phyloP scores from a whole-genome alignment of 495 filamentous ascomycete species.

The Paragyromitra xinjiangensis region DNA sequence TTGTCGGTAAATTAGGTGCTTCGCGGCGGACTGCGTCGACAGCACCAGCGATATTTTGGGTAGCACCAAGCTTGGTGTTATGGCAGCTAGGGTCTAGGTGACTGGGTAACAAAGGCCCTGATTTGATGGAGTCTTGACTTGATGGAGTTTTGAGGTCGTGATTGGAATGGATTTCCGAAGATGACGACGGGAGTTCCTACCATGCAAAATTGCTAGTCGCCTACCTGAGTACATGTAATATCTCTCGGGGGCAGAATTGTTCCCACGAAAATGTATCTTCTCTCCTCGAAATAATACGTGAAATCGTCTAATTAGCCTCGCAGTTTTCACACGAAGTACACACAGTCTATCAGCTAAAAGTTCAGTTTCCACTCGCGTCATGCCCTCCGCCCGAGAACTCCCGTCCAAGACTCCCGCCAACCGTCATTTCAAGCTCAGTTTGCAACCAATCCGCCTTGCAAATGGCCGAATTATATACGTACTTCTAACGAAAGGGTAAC shows the following conservation, averaged over 20 bases:
- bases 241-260: not conserved
- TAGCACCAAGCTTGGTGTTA: constrained; percentile 44
- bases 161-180: constrained; percentile 42
- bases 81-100: constrained; percentile 20
- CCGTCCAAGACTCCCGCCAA: constrained; percentile 33
- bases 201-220: constrained; percentile 13
- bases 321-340: constrained; percentile 5
- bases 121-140: constrained; percentile 33
- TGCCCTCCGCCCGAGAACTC: constrained; percentile 39
- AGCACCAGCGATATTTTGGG: constrained; percentile 22
- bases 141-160: constrained; percentile 41
- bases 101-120: constrained; percentile 26
- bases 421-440: constrained; percentile 40
- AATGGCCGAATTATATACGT: constrained; percentile 30
- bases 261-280: constrained; percentile 12
- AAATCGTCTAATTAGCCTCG: constrained; percentile 3
- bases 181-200: constrained; percentile 15
- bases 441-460: constrained; percentile 39
- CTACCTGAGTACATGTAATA: constrained; percentile 13
- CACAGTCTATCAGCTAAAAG: constrained; percentile 15
- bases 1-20: constrained; percentile 48
- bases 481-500: not conserved
- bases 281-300: not conserved
- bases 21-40: constrained; percentile 28
- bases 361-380: constrained; percentile 22